phyloP scores from a whole-genome alignment of 495 filamentous ascomycete genomes.

The Penicillium macrosclerotiorum region DNA sequence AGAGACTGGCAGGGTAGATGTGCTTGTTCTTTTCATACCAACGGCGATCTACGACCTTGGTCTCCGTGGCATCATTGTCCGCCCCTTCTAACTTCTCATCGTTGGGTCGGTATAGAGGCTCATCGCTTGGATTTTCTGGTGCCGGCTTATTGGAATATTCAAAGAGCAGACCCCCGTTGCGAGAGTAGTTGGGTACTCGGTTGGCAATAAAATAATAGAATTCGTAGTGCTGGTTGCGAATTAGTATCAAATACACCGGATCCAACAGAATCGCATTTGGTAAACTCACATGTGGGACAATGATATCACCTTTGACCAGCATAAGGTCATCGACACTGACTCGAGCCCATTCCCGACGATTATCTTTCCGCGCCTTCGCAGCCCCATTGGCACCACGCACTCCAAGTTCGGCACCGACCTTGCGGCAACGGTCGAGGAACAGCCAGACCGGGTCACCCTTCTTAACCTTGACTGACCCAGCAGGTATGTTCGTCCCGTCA shows the following conservation, averaged over 20 bases:
- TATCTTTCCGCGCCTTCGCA: slow-evolving; percentile 57
- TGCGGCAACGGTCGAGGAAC: slow-evolving; percentile 85
- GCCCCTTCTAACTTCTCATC: slow-evolving; percentile 66
- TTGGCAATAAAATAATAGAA: slow-evolving; percentile 97
- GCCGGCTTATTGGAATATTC: slow-evolving; percentile 67
- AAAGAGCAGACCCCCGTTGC: slow-evolving; percentile 59
- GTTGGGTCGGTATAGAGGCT: slow-evolving; percentile 46
- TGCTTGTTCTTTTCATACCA: slow-evolving; percentile 99
- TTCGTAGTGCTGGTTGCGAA: slow-evolving; percentile 74
- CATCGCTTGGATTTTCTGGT: slow-evolving; percentile 29
- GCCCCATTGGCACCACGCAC: slow-evolving; percentile 57
- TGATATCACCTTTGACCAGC: slow-evolving; percentile 86
- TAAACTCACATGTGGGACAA: slow-evolving; percentile 84
- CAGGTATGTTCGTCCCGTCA: slow-evolving; percentile 93
- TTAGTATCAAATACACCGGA: slow-evolving; percentile 16
- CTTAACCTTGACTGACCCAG: slow-evolving; percentile 77
- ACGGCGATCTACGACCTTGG: slow-evolving; percentile 91
- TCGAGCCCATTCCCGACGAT: slow-evolving; percentile 82
- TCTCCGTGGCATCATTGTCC: slow-evolving; percentile 75
- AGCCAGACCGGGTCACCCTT: slow-evolving; percentile 92
- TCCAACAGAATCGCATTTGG: no score
- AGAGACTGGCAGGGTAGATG: slow-evolving; percentile 92
- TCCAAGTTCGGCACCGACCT: slow-evolving; percentile 80
- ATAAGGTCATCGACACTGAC: slow-evolving; percentile 96
- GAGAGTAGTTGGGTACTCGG: slow-evolving; percentile 66